These are phyloP conservation scores for Saccharomyces kudriavzevii DNA, from an alignment of 805 yeast genomes.

Conservation along the genomic window DNA sequence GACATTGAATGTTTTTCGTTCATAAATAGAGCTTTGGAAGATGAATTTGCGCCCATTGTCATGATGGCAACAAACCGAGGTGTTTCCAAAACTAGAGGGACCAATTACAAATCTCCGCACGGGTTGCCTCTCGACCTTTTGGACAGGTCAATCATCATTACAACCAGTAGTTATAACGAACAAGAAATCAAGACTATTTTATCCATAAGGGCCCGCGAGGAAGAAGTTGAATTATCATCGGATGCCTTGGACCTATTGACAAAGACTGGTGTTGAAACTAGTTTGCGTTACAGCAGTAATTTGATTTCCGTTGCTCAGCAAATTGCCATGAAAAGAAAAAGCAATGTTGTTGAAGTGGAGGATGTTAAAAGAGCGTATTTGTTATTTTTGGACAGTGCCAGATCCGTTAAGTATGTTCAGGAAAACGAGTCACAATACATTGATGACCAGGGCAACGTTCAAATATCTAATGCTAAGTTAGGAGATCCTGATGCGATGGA, in stretches of 20 bases:
- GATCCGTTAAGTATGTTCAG: constrained; percentile 81
- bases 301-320: constrained; percentile 85
- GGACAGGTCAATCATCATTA: constrained; percentile 88
- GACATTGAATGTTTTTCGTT: constrained; percentile 95
- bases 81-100: constrained; percentile 85
- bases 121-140: constrained; percentile 94
- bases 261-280: constrained; percentile 81
- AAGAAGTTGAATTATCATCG: constrained; percentile 72
- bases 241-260: constrained; percentile 86
- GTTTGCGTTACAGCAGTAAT: constrained; percentile 87
- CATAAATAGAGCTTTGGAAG: constrained; percentile 92
- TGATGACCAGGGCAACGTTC: constrained; percentile 70
- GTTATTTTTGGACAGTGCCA: constrained; percentile 77
- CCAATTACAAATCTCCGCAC: constrained; percentile 89
- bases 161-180: constrained; percentile 67
- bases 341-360: constrained; percentile 51
- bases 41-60: constrained; percentile 92
- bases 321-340: constrained; percentile 73
- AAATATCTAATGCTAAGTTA: constrained; percentile 34
- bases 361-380: constrained; percentile 85
- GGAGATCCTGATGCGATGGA: constrained; percentile 26
- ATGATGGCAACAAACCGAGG: constrained; percentile 98
- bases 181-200: constrained; percentile 84
- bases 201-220: constrained; percentile 86
- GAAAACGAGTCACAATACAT: constrained; percentile 61